Percentiles rank a stretch among this genome's conserved stretches.
Evolutionary conservation across 768 basidiomycete genomes (phyloP).

Genomic region (Tricholoma saponaceum): DNA sequence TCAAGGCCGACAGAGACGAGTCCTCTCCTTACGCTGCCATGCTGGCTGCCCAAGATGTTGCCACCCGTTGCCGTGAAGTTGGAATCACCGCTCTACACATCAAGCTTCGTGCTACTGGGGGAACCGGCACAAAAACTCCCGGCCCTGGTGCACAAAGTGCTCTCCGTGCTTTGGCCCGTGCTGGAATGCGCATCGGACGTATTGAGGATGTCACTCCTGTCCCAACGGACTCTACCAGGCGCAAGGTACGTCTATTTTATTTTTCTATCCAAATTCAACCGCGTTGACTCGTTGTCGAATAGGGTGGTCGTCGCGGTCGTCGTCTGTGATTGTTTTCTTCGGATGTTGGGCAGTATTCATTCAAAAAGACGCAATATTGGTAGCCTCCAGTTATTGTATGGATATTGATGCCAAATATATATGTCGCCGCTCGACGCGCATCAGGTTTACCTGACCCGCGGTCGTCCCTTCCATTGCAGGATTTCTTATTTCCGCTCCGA

Average conservation of each 20-base stretch:
- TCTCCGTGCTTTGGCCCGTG: conserved; percentile 95
- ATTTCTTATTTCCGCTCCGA: not conserved
- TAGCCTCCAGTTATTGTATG: conserved; percentile 22
- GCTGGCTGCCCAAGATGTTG: conserved; percentile 98
- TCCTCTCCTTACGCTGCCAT: conserved; percentile 97
- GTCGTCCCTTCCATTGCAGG: conserved; percentile 45
- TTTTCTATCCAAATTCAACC: not conserved
- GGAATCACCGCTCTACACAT: conserved; percentile 98
- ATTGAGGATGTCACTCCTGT: conserved; percentile 99
- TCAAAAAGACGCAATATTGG: conserved; percentile 10
- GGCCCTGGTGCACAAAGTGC: conserved; percentile 98
- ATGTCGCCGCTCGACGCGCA: conserved; percentile 90
- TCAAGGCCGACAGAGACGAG: conserved; percentile 99
- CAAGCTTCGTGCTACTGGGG: conserved; percentile 97
- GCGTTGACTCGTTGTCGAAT: conserved; percentile 2
- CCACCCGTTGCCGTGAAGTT: conserved; percentile 94
- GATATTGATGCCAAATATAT: conserved; percentile 35
- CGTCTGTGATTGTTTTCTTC: conserved; percentile 58
- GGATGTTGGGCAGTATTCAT: conserved; percentile 3
- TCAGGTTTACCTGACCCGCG: conserved; percentile 78
- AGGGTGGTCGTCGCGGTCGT: conserved; percentile 99
- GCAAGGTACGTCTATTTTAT: conserved; percentile 64
- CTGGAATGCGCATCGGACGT: conserved; percentile 96
- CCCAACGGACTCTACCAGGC: conserved; percentile 94
- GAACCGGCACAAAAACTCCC: conserved; percentile 98